A percentile compares a stretch with the other conserved stretches of the same genome.
These are phyloP conservation scores for Tricholomella constricta DNA, from an alignment of 768 basidiomycete species.

Conservation along the genomic window DNA sequence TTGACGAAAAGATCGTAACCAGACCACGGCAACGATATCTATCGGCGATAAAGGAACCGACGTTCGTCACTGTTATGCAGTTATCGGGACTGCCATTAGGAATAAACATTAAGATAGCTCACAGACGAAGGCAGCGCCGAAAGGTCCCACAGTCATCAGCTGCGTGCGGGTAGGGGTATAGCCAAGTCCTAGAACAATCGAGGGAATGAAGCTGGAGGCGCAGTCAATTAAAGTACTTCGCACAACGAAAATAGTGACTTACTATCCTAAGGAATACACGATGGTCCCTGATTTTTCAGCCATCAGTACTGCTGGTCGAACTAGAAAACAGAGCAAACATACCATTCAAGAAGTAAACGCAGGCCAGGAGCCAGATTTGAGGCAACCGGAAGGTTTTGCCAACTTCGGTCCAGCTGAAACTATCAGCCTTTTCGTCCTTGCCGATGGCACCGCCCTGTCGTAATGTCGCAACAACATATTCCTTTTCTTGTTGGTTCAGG, in stretches of 20 bases:
- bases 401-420: constrained; percentile 43
- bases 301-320: background rate
- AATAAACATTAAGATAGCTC: constrained; percentile 5
- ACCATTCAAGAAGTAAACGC: constrained; percentile 38
- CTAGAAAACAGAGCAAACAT: background rate
- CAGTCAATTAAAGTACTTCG: background rate
- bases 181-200: constrained; percentile 53
- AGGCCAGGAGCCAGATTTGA: constrained; percentile 37
- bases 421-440: constrained; percentile 24
- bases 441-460: constrained; percentile 17
- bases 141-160: constrained; percentile 46
- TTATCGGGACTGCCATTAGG: background rate
- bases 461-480: constrained; percentile 11
- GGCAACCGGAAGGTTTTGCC: constrained; percentile 30
- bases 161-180: constrained; percentile 43
- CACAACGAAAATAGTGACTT: background rate
- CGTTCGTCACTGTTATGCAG: constrained; percentile 33
- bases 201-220: constrained; percentile 49
- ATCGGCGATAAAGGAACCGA: constrained; percentile 38
- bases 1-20: constrained; percentile 32
- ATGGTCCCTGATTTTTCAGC: constrained; percentile 14
- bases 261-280: constrained; percentile 23
- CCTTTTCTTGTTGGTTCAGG: constrained; percentile 11
- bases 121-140: constrained; percentile 35
- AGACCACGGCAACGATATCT: constrained; percentile 36